A percentile compares a stretch with the other conserved stretches of the same genome.
These are phyloP conservation scores for Populus tomentosa DNA, from an alignment of 441 rosid genomes.

Conservation along the genomic window DNA sequence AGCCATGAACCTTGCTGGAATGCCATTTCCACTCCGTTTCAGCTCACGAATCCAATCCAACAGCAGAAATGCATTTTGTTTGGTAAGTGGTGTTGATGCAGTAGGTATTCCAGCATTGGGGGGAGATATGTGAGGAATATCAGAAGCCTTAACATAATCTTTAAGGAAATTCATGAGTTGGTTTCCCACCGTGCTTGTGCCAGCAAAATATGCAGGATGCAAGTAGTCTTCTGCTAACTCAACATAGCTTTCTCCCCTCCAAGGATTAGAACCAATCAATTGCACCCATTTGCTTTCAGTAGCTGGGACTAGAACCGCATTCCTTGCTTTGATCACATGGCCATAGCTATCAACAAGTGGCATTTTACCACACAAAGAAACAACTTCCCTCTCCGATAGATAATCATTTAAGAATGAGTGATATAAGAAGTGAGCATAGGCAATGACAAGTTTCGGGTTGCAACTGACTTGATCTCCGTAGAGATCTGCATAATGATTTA, in stretches of 20 bases:
- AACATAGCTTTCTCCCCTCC: constrained; percentile 43
- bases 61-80: constrained; percentile 45
- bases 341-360: constrained; percentile 60
- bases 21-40: not conserved
- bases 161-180: constrained; percentile 39
- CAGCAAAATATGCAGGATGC: constrained; percentile 27
- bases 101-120: constrained; percentile 50
- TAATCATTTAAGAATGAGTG: constrained; percentile 21
- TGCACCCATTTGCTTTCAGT: constrained; percentile 58
- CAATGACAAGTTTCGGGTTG: constrained; percentile 31
- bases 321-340: constrained; percentile 14
- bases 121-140: constrained; percentile 50
- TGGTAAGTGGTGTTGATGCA: constrained; percentile 44
- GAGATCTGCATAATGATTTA: constrained; percentile 25
- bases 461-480: constrained; percentile 17
- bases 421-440: constrained; percentile 45
- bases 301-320: constrained; percentile 58
- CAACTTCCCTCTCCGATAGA: constrained; percentile 25
- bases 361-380: constrained; percentile 31
- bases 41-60: constrained; percentile 46
- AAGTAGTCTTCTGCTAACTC: constrained; percentile 55
- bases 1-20: constrained; percentile 42
- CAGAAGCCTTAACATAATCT: constrained; percentile 43
- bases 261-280: constrained; percentile 47
- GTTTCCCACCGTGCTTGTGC: constrained; percentile 23